phyloP scores from a whole-genome alignment of 2,329 filamentous ascomycete genomes.

The Ceratocystis variospora region DNA sequence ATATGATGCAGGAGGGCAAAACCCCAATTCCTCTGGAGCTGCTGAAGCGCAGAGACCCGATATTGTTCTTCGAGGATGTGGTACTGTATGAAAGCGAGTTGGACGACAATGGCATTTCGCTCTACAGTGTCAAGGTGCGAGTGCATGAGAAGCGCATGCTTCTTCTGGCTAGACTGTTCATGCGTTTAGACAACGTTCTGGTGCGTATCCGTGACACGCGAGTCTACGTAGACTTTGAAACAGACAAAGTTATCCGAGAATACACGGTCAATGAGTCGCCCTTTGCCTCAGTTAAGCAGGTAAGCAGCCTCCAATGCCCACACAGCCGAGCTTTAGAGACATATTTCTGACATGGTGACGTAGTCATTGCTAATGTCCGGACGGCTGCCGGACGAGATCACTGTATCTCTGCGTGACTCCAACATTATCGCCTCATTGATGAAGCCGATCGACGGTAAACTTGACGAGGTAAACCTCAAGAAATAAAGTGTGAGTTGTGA shows the following conservation, averaged over 20 bases:
- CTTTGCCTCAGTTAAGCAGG: conserved; percentile 63
- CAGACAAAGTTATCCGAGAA: conserved; percentile 68
- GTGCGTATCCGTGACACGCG: conserved; percentile 79
- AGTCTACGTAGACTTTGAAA: conserved; percentile 78
- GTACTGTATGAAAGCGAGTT: conserved; percentile 95
- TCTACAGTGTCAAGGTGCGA: conserved; percentile 78
- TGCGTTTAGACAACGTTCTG: conserved; percentile 82
- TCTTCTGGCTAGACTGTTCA: conserved; percentile 73
- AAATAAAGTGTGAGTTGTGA: not conserved
- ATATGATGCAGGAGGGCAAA: conserved; percentile 11
- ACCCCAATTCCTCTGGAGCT: conserved; percentile 66
- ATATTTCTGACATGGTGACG: not conserved
- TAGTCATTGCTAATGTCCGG: conserved; percentile 39
- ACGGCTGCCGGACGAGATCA: conserved; percentile 54
- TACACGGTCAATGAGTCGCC: conserved; percentile 76
- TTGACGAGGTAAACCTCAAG: conserved; percentile 14
- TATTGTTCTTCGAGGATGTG: conserved; percentile 92
- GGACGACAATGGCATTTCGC: conserved; percentile 89
- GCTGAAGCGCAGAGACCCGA: conserved; percentile 78
- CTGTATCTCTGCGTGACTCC: conserved; percentile 63
- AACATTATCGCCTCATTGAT: conserved; percentile 59
- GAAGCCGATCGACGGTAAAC: conserved; percentile 18
- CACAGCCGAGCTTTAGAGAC: not conserved
- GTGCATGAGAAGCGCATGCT: conserved; percentile 86
- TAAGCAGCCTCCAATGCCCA: conserved; percentile 28